Evolutionary conservation across 2,329 filamentous ascomycete genomes (phyloP).

Genomic region (Ophiostoma montium): DNA sequence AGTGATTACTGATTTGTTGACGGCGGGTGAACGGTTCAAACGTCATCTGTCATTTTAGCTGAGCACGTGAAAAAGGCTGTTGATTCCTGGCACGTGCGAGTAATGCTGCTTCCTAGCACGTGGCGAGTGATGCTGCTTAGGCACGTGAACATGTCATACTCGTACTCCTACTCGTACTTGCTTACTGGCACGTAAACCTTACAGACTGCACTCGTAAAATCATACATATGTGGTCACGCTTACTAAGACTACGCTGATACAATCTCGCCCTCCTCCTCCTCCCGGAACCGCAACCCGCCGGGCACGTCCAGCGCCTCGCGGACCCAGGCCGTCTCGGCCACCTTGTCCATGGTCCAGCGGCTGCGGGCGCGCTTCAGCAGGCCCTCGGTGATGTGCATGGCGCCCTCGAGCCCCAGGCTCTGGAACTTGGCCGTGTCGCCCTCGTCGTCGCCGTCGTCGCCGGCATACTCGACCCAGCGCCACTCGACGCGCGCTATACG

Average conservation of each 20-base stretch:
- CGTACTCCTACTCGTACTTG: no score
- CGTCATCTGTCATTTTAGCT: no score
- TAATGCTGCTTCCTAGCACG: no score
- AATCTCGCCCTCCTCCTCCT: slow-evolving; percentile 43
- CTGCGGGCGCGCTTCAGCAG: slow-evolving; percentile 70
- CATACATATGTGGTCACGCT: no score
- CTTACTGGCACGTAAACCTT: no score
- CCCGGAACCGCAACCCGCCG: slow-evolving; percentile 42
- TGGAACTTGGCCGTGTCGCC: slow-evolving; percentile 42
- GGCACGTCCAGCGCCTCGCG: slow-evolving; percentile 55
- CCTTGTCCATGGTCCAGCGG: slow-evolving; percentile 60
- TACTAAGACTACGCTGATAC: neutral
- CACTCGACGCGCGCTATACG: slow-evolving; percentile 93
- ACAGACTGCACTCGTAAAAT: no score
- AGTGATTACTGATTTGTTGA: no score
- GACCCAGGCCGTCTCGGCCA: slow-evolving; percentile 65
- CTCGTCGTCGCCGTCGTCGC: slow-evolving; percentile 79
- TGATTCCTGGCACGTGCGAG: no score
- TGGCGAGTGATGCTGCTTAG: no score
- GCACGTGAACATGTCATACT: no score
- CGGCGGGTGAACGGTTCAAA: no score
- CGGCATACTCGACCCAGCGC: slow-evolving; percentile 80
- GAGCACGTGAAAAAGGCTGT: no score
- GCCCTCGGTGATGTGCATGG: slow-evolving; percentile 69
- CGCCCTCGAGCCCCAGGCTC: slow-evolving; percentile 54